Evolutionary conservation across 495 filamentous ascomycete species (phyloP), one percentile per base, ranked within the genome.

Genomic region (Trypethelium eluteriae): DNA sequence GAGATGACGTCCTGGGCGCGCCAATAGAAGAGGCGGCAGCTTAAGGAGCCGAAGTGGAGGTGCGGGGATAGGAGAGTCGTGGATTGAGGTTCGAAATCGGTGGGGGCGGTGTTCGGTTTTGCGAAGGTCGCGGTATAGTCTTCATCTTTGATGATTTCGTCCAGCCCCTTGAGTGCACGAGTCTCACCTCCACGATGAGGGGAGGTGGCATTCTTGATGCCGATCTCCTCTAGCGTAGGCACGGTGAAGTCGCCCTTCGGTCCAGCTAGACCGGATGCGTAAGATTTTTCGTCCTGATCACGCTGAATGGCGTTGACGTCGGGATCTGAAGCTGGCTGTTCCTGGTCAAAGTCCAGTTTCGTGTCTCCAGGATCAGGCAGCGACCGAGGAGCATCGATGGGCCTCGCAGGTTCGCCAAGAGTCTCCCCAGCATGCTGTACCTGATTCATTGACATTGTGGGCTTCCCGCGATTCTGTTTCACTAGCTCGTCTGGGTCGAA

Each of bases 91-190:
- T 83, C 79, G 67, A 89, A 89, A 0, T 80, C 86, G 14, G 88
- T 85, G 0, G 88, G 88, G 5, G 86, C 87, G 1, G 88, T 89
- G 35, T 82, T 82, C 9, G 88, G 88, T 73, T 91, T 91, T 64
- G 84, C 80, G 67, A 90, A 91, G 14, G 80, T 85, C 9, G 84
- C 86, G 0, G 85, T 84, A 70, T 89, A 90, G 50, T 82, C 77
- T 64, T 82, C 79, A 68, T 90, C 76, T 0, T 78, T 71, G 64
- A 87, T 82, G 59, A 84, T 82, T 0, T 75, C 68, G 10, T 76
- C 74, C 7, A 89, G 76, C 14, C 72, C 71, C 59, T 76, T 66
- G 16, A 91, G 76, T 1, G 85, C 88, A 3, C 80, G 65, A 1
- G 77, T 83, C 69, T 91, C 88, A 18, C 88, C 86, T 11, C 88